phyloP scores from a whole-genome alignment of 2,329 filamentous ascomycete genomes.

The Phyllosticta capitalensis region DNA sequence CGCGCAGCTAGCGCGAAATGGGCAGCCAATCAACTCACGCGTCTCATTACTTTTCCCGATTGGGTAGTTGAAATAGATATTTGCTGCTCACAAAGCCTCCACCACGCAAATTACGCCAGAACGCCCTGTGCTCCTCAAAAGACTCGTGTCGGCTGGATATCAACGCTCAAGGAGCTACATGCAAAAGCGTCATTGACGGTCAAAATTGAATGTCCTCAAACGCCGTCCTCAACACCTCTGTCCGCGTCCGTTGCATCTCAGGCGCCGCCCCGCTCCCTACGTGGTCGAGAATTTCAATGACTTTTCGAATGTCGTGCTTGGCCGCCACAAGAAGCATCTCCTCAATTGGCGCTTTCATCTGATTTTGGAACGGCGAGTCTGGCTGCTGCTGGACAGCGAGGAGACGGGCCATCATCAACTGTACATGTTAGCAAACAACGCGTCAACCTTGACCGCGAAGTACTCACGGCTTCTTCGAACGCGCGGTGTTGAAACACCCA shows the following conservation, averaged over 20 bases:
- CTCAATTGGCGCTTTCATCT: conserved; percentile 19
- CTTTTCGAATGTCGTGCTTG: conserved; percentile 35
- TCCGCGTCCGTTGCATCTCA: conserved; percentile 41
- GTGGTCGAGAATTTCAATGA: conserved; percentile 37
- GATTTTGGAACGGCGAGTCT: conserved; percentile 16
- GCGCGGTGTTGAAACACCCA: conserved; percentile 78
- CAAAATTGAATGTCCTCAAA: conserved; percentile 33
- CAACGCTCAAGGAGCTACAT: neutral
- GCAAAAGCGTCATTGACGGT: neutral
- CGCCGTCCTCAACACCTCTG: conserved; percentile 36
- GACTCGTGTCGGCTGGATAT: no score
- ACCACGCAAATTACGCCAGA: no score
- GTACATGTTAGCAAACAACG: neutral
- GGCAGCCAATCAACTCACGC: neutral
- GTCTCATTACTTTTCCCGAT: neutral
- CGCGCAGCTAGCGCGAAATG: neutral
- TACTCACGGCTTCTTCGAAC: conserved; percentile 66
- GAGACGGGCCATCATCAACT: conserved; percentile 33
- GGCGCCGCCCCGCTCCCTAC: conserved; percentile 31
- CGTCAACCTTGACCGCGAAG: neutral
- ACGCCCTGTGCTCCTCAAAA: no score
- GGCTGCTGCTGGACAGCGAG: conserved; percentile 27
- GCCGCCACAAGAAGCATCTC: conserved; percentile 29
- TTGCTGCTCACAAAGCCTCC: no score
- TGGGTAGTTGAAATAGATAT: neutral